Evolutionary conservation across 129 eudicot species (phyloP), one percentile per base, ranked within the genome.

Genomic region (Lonicera japonica): DNA sequence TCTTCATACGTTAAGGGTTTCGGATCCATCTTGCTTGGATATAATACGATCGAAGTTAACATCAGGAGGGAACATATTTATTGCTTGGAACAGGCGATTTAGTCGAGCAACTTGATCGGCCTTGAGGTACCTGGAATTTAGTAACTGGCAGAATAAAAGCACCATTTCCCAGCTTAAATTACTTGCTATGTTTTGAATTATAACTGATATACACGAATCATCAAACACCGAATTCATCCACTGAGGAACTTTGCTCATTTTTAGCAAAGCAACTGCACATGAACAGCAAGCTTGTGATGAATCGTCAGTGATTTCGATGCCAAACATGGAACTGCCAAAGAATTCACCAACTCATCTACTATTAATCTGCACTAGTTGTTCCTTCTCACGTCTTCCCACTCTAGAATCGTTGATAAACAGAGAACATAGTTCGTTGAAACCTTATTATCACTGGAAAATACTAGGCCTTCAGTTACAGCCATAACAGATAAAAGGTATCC

Each of bases 341-440:
- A 80, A 83, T 80, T 76, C 40, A 68, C 96, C 78, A 94, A 61
- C 75, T 94, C 96, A 78, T 94, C 95, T 46, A 85, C 75, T 61
- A 94, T 75, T 66, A 85, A 59, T 57, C 82, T 75, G 75, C 81
- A 88, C 99, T 96, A 88, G 4, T 14, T 73, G 61, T 74, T 61
- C 16, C 62, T 65, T 58, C 59, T 69, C 60, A 41, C 54, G 56
- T 43, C 29, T 11, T 60, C 75, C 99, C 96, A 87, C 15, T 72
- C 68, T 56, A 77, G 53, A 60, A 83, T 73, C 69, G 73, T 73
- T 13, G 96, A 75, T 59, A 87, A 71, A 73, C 96, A 82, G 45
- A 73, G 77, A 68, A 86, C 71, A 74, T 84, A 87, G 61, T 84
- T 92, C 50, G 63, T 45, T 18, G 96, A 84, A 18, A 92, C 79